Evolutionary conservation across 1,284 basidiomycete species (phyloP), one percentile per base, ranked within the genome.

Genomic region (Jaminaea rosea): DNA sequence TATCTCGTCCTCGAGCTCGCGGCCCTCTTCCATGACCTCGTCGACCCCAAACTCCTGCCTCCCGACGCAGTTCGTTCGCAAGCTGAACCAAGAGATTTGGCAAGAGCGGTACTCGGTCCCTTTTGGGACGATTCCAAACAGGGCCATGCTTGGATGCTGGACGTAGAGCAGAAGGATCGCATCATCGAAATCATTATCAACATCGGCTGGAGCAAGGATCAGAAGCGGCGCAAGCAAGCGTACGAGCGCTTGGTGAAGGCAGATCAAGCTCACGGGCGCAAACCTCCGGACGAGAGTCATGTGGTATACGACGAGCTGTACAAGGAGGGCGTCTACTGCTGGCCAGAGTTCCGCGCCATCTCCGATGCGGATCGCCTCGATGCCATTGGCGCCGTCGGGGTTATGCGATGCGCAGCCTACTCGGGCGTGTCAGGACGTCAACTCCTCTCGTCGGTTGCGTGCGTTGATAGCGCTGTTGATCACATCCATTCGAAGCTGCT

Each of bases 331-430:
- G 47, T 39, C 10, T 9, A 8, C 21, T 24, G 74, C n/a, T 92
- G 87, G 63, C 51, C 78, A 0, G 91, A 94, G 70, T 79, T 94
- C 42, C 85, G 88, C 70, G 91, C 87, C 56, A 88, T 93, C 0
- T 89, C 92, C 73, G 91, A 96, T 72, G 89, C 89, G 0, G 91
- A 94, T 70, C 79, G 90, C 39, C 75, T 96, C 13, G 91, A 96
- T 72, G 88, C 88, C 1, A 90, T 96, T 44, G 91, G 91, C 1
- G 86, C 85, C 4, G 86, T 93, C 56, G 90, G 88, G 2, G 82
- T 94, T 56, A 76, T 94, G 78, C 81, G 91, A 0, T 91, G 86
- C 65, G 83, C 88, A 1, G 89, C 90, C 0, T 94, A 83, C 69
- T 86, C 82, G 53, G 80, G 83, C 9, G 80, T 78, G 0, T 80